Conservation (phyloP, 306 rosid genomes). For the Clitoria ternatea region DNA sequence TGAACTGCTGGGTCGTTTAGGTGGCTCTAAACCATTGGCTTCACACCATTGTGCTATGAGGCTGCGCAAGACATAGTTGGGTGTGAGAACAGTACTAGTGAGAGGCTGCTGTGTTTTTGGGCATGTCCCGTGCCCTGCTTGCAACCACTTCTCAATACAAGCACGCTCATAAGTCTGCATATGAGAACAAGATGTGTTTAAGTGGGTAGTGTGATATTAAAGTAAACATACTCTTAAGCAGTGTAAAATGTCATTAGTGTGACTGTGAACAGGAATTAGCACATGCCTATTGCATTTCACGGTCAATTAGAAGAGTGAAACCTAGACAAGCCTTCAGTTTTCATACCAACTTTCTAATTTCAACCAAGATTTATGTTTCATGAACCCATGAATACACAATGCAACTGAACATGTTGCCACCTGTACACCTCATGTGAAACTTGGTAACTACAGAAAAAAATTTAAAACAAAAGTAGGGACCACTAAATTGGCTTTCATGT, state of each 20-base stretch:
- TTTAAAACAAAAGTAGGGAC: not conserved
- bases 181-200: slow-evolving; percentile 26
- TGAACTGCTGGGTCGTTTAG: slow-evolving; percentile 72
- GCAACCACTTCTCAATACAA: slow-evolving; percentile 95
- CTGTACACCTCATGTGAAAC: not conserved
- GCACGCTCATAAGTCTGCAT: slow-evolving; percentile 94
- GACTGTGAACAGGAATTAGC: slow-evolving; percentile 6
- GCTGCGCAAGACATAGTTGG: slow-evolving; percentile 86
- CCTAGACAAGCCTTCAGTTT: slow-evolving; percentile 3
- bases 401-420: not conserved
- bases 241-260: not conserved
- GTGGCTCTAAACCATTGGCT: slow-evolving; percentile 90
- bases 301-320: not conserved
- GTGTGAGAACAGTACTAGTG: slow-evolving; percentile 72
- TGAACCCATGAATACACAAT: not conserved
- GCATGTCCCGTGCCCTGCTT: slow-evolving; percentile 82
- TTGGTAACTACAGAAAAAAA: not conserved
- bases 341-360: not conserved
- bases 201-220: slow-evolving; percentile 11
- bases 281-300: not conserved
- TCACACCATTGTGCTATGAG: slow-evolving; percentile 99
- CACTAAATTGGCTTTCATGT: not conserved
- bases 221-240: slow-evolving; percentile 21
- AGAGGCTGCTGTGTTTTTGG: slow-evolving; percentile 91
- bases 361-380: not conserved